Conservation (phyloP, 768 basidiomycete genomes). For the Auriscalpium microsporum region DNA sequence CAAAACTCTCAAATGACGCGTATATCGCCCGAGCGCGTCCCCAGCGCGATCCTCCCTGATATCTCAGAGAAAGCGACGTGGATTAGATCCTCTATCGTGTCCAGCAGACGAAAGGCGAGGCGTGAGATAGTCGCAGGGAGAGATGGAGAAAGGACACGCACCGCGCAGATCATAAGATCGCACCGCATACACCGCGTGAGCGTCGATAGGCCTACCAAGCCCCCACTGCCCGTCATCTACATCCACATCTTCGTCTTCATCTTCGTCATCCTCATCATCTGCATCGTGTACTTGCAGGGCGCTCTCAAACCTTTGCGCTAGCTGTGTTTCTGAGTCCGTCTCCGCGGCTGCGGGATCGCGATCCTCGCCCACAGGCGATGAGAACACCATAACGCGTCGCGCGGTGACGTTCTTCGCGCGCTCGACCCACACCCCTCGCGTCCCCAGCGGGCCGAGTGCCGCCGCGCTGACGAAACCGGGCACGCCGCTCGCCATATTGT, state of each 20-base stretch:
- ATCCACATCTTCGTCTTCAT: not conserved
- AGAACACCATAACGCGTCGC: slow-evolving; percentile 39
- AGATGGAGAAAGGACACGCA: slow-evolving; percentile 3
- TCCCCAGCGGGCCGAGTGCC: slow-evolving; percentile 38
- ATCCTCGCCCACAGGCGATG: not conserved
- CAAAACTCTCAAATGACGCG: slow-evolving; percentile 11
- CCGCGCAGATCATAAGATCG: slow-evolving; percentile 25
- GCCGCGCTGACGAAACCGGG: slow-evolving; percentile 45
- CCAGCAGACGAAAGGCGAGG: not conserved
- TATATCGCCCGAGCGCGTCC: slow-evolving; percentile 21
- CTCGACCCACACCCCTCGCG: slow-evolving; percentile 50
- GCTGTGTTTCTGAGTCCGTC: not conserved
- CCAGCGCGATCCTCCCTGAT: slow-evolving; percentile 21
- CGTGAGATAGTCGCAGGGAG: not conserved
- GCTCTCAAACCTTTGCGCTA: not conserved
- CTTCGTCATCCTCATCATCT: slow-evolving; percentile 3
- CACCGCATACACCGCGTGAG: slow-evolving; percentile 20
- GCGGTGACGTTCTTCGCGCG: slow-evolving; percentile 33
- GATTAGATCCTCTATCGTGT: slow-evolving; percentile 21
- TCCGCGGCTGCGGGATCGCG: not conserved
- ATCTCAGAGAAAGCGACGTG: slow-evolving; percentile 25
- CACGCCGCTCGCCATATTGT: slow-evolving; percentile 29
- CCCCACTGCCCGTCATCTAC: not conserved
- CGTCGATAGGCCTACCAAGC: slow-evolving; percentile 9
- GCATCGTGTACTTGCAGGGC: not conserved